Conservation (phyloP, 2,329 filamentous ascomycete genomes). For the Xylariaceae sp. region DNA sequence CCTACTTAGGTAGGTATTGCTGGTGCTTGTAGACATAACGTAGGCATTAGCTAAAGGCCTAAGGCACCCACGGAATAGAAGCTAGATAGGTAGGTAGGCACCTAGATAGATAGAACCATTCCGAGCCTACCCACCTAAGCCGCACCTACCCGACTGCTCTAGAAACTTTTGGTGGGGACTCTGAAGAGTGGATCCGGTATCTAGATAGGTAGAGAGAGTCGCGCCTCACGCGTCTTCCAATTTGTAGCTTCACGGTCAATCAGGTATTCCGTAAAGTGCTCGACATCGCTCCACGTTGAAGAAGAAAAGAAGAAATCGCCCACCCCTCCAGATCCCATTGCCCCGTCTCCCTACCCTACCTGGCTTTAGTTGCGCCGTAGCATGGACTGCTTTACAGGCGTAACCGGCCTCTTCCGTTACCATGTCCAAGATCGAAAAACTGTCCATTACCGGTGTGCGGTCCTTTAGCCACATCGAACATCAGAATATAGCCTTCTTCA, state of each 20-base stretch:
- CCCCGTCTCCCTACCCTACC: neutral
- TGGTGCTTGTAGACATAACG: no score
- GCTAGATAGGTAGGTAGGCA: no score
- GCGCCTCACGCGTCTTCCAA: neutral
- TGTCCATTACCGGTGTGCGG: constrained; percentile 75
- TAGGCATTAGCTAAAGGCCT: no score
- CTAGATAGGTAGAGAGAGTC: neutral
- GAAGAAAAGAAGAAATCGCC: neutral
- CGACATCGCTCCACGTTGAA: neutral
- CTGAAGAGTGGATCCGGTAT: neutral
- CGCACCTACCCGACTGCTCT: no score
- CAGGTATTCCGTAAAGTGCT: neutral
- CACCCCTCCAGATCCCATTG: neutral
- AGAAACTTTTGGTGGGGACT: neutral
- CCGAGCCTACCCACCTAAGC: no score
- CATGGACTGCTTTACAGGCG: constrained; percentile 4
- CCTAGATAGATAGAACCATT: no score
- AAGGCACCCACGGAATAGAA: no score
- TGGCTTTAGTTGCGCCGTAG: neutral
- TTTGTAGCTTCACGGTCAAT: neutral
- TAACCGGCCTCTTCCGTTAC: constrained; percentile 17
- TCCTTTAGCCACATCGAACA: constrained; percentile 73
- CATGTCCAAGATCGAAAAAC: constrained; percentile 81
- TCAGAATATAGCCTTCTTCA: constrained; percentile 81
- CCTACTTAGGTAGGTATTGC: no score